Conservation (phyloP, 805 yeast genomes). For the Vanderwaltozyma polyspora region DNA sequence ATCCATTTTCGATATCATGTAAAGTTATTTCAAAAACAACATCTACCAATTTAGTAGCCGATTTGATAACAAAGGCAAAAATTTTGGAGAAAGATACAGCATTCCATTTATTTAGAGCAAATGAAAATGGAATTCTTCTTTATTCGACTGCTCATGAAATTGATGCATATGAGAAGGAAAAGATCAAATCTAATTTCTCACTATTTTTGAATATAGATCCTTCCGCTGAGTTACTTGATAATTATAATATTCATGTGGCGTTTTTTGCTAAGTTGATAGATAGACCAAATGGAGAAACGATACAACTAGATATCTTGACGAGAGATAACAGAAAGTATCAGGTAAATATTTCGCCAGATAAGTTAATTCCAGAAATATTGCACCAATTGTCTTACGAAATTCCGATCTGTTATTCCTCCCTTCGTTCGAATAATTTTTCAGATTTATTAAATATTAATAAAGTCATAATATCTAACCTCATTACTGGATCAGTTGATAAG, state of each 20-base stretch:
- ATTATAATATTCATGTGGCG: conserved; percentile 34
- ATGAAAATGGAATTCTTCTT: conserved; percentile 30
- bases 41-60: conserved; percentile 55
- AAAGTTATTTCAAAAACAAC: conserved; percentile 15
- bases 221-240: conserved; percentile 27
- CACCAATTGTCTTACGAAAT: conserved; percentile 7
- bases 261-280: conserved; percentile 36
- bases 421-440: conserved; percentile 13
- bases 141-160: conserved; percentile 65
- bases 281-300: conserved; percentile 11
- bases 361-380: conserved; percentile 5
- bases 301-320: conserved; percentile 10
- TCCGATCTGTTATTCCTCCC: conserved; percentile 17
- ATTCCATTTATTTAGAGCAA: conserved; percentile 66
- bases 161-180: conserved; percentile 40
- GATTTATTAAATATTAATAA: conserved; percentile 15
- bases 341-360: conserved; percentile 7
- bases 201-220: conserved; percentile 52
- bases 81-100: conserved; percentile 72
- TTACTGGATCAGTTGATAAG: not conserved
- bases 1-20: conserved; percentile 16
- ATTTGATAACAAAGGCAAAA: conserved; percentile 44
- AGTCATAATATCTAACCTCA: conserved; percentile 9
- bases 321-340: conserved; percentile 4
- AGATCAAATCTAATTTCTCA: conserved; percentile 49